Percentiles rank a stretch among this genome's conserved stretches.
phyloP scores from a whole-genome alignment of 2,329 filamentous ascomycete genomes.

The Ascomycota sp. region DNA sequence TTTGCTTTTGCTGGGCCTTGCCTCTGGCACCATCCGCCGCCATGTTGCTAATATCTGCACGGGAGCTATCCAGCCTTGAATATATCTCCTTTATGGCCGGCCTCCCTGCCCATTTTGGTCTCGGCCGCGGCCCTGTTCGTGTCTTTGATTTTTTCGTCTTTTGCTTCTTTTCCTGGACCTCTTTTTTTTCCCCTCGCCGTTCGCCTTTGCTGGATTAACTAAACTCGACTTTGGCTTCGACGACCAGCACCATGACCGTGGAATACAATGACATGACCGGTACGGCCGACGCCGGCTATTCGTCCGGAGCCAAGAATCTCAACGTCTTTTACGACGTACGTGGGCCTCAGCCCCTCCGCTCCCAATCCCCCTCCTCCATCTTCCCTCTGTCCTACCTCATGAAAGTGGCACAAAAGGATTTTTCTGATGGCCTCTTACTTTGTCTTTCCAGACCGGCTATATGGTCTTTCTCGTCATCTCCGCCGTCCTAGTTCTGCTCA shows the following conservation, averaged over 20 bases:
- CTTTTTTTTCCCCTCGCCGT: no score
- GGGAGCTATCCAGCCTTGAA: no score
- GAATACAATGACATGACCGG: conserved; percentile 30
- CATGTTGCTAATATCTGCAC: no score
- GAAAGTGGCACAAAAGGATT: no score
- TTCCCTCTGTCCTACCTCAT: no score
- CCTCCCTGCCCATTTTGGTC: no score
- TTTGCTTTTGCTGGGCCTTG: no score
- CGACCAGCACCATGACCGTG: conserved; percentile 9
- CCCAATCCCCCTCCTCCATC: not conserved
- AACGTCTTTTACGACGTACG: conserved; percentile 70
- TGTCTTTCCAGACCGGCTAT: conserved; percentile 48
- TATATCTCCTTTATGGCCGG: no score
- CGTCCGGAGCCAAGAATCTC: conserved; percentile 39
- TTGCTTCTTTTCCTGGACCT: no score
- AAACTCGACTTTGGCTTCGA: not conserved
- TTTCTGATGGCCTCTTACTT: not conserved
- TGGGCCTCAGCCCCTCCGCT: not conserved
- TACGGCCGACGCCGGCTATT: conserved; percentile 29
- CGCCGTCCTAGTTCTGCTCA: conserved; percentile 65
- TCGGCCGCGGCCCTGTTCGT: no score
- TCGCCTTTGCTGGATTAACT: not conserved
- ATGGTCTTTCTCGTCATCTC: conserved; percentile 63
- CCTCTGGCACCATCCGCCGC: no score
- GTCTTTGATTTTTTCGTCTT: no score